A percentile compares a stretch with the other conserved stretches of the same genome.
Conservation (phyloP, 345 rosid species). For the Euclidium syriacum region DNA sequence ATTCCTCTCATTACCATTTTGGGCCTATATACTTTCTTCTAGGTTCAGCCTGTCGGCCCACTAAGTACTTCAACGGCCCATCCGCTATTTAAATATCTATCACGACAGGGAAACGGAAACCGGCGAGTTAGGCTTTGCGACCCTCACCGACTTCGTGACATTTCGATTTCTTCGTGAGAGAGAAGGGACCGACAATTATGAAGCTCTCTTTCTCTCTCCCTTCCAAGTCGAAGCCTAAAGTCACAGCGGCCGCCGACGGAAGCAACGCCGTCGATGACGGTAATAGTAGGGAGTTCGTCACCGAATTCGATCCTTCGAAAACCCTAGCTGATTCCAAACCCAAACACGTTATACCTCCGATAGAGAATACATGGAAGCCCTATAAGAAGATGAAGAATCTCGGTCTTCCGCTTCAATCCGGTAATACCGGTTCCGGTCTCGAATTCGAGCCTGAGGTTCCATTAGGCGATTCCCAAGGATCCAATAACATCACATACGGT, state of each 20-base stretch:
- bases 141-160: not conserved
- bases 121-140: not conserved
- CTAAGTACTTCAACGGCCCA: too few relatives aligned
- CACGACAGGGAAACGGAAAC: too few relatives aligned
- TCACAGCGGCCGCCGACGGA: constrained; percentile 2
- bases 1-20: too few relatives aligned
- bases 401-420: constrained; percentile 40
- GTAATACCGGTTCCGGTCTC: constrained; percentile 32
- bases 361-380: constrained; percentile 48
- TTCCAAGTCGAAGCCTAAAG: constrained; percentile 38
- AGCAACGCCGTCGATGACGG: constrained; percentile 23
- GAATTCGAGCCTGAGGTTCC: constrained; percentile 45
- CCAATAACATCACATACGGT: constrained; percentile 43
- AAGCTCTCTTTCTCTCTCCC: constrained; percentile 59
- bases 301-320: constrained; percentile 55
- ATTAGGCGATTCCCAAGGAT: constrained; percentile 12
- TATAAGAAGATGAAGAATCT: constrained; percentile 63
- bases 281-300: constrained; percentile 37
- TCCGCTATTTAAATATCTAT: too few relatives aligned
- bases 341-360: constrained; percentile 50
- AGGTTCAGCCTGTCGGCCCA: too few relatives aligned
- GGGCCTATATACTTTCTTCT: too few relatives aligned
- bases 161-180: not conserved
- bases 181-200: constrained; percentile 27
- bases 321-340: constrained; percentile 29